Evolutionary conservation across 2,329 filamentous ascomycete species (phyloP).

Genomic region (Lecanoromycetidae sp.): DNA sequence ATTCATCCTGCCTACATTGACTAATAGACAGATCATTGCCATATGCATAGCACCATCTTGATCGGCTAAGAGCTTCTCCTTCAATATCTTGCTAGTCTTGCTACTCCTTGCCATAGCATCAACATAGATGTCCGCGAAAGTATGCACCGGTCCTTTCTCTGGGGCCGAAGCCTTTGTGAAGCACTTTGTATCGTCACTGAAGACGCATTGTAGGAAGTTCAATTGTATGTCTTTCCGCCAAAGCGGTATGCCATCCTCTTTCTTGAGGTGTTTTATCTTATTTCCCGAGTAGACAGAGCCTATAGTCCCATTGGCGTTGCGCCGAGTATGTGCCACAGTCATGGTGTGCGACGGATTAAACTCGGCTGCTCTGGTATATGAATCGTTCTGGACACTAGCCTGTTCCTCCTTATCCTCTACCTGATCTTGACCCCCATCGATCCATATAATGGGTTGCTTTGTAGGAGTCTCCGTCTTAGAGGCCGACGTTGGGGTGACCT

Average conservation of each 20-base stretch:
- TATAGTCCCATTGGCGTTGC: slow-evolving; percentile 53
- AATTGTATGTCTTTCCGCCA: slow-evolving; percentile 58
- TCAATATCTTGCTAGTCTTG: slow-evolving; percentile 96
- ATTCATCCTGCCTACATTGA: slow-evolving; percentile 98
- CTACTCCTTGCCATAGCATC: slow-evolving; percentile 97
- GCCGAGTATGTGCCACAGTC: slow-evolving; percentile 40
- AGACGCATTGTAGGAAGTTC: slow-evolving; percentile 51
- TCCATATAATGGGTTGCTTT: slow-evolving; percentile 17
- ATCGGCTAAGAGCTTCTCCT: slow-evolving; percentile 90
- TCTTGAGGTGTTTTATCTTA: slow-evolving; percentile 55
- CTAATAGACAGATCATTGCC: slow-evolving; percentile 97
- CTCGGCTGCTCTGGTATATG: slow-evolving; percentile 22
- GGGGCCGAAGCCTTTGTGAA: slow-evolving; percentile 79
- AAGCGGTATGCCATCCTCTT: slow-evolving; percentile 53
- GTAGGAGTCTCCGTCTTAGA: slow-evolving; percentile 3
- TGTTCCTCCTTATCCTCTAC: slow-evolving; percentile 15
- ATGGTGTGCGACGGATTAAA: slow-evolving; percentile 27
- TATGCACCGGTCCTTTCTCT: slow-evolving; percentile 57
- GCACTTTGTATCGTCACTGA: slow-evolving; percentile 50
- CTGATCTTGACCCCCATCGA: slow-evolving; percentile 14
- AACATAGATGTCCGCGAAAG: slow-evolving; percentile 92
- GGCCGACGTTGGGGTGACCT: not conserved
- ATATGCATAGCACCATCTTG: slow-evolving; percentile 88
- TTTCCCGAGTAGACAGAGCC: slow-evolving; percentile 56
- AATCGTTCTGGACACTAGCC: slow-evolving; percentile 15